These are phyloP conservation scores for Pseudotsuga menziesii DNA, from an alignment of 75 land plant species.

Conservation along the genomic window DNA sequence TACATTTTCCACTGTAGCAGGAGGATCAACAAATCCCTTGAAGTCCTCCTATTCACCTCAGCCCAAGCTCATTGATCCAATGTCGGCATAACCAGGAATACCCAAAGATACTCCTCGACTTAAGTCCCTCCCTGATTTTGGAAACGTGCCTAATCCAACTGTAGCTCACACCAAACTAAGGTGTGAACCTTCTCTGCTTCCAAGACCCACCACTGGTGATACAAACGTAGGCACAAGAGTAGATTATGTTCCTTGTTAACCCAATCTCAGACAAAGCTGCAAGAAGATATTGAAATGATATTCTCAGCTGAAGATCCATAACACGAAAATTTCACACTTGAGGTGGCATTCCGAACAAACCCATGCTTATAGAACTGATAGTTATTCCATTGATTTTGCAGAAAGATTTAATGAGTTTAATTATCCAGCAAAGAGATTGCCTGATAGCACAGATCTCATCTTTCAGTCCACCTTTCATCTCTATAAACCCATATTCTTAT, in stretches of 20 bases:
- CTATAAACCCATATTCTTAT: too few relatives aligned
- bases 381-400: too few relatives aligned
- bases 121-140: slow-evolving; percentile 52
- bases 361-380: too few relatives aligned
- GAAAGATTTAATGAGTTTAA: too few relatives aligned
- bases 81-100: slow-evolving; percentile 92
- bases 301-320: too few relatives aligned
- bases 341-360: too few relatives aligned
- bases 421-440: too few relatives aligned
- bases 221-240: slow-evolving; percentile 75
- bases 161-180: slow-evolving; percentile 85
- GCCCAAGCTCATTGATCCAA: slow-evolving; percentile 79
- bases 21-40: slow-evolving; percentile 71
- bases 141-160: slow-evolving; percentile 45
- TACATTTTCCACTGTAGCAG: slow-evolving; percentile 73
- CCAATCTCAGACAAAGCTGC: too few relatives aligned
- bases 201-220: slow-evolving; percentile 68
- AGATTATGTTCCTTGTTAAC: slow-evolving; percentile 70
- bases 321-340: too few relatives aligned
- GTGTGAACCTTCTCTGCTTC: slow-evolving; percentile 57
- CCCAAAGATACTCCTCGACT: slow-evolving; percentile 83
- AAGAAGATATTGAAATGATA: too few relatives aligned
- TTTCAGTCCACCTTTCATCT: too few relatives aligned
- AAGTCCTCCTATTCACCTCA: slow-evolving; percentile 79
- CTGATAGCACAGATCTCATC: too few relatives aligned